These are phyloP conservation scores for Helicocarpus griseus DNA, from an alignment of 2,329 filamentous ascomycete species.

Conservation along the genomic window DNA sequence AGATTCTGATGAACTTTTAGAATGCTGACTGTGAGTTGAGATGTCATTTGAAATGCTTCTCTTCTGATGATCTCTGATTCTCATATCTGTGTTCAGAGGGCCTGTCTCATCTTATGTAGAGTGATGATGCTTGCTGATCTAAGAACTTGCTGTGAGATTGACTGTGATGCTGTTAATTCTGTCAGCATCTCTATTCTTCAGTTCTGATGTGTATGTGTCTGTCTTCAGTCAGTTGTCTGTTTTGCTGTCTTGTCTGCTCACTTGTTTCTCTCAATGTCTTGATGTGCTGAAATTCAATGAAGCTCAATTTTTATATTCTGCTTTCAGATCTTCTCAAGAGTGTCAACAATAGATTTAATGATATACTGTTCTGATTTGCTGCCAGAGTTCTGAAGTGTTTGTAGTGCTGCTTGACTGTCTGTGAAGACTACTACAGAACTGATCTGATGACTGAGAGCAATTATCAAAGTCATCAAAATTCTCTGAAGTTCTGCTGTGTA, in stretches of 20 bases:
- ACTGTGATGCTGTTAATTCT: too few relatives aligned
- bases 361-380: conserved; percentile 8
- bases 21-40: neutral
- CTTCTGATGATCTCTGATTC: neutral
- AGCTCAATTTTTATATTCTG: conserved; percentile 8
- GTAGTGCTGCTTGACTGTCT: neutral
- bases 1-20: neutral
- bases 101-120: neutral
- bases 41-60: neutral
- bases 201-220: too few relatives aligned
- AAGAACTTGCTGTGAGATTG: too few relatives aligned
- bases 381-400: neutral
- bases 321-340: neutral
- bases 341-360: conserved; percentile 1
- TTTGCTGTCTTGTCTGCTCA: too few relatives aligned
- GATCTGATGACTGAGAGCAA: conserved; percentile 2
- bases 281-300: conserved; percentile 10
- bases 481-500: conserved; percentile 23
- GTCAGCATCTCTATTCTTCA: too few relatives aligned
- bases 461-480: conserved; percentile 19
- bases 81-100: neutral
- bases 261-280: too few relatives aligned
- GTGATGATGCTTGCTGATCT: neutral
- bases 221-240: conserved; percentile 3
- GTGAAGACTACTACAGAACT: neutral